These are phyloP conservation scores for Paecilomyces sp. DNA, from an alignment of 2,329 filamentous ascomycete species.

Conservation along the genomic window DNA sequence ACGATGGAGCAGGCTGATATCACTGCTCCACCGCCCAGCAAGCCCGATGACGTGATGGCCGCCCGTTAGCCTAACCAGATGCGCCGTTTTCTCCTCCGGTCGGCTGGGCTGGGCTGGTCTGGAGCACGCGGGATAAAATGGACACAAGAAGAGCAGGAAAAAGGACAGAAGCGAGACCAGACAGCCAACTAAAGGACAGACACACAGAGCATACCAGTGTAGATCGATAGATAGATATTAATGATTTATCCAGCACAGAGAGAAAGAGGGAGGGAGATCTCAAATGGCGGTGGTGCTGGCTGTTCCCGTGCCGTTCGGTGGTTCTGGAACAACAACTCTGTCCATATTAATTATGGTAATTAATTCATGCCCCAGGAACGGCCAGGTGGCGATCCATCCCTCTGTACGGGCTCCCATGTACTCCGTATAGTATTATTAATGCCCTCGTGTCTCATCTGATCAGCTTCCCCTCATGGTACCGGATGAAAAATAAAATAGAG, in stretches of 20 bases:
- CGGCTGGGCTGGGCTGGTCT: neutral
- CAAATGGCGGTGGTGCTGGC: neutral
- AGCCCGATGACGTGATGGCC: constrained; percentile 3
- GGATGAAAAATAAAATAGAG: too few species aligned
- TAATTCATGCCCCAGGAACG: neutral
- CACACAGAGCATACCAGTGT: too few species aligned
- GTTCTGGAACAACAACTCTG: neutral
- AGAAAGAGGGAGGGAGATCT: neutral
- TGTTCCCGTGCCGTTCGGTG: neutral
- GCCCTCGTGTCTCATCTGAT: neutral
- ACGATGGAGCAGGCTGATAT: constrained; percentile 8
- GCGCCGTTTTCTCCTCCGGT: neutral
- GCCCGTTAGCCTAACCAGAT: neutral
- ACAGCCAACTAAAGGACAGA: too few species aligned
- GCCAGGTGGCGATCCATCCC: neutral
- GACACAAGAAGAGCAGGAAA: too few species aligned
- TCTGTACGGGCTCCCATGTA: too few species aligned
- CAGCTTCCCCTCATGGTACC: neutral
- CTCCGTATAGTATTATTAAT: neutral
- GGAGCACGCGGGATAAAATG: neutral
- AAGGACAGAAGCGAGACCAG: too few species aligned
- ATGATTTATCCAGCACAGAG: neutral
- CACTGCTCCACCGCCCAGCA: constrained; percentile 10
- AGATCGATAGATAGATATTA: too few species aligned
- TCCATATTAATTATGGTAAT: too few species aligned